Evolutionary conservation across 2,329 filamentous ascomycete genomes (phyloP).

Genomic region (Neurospora sp.): DNA sequence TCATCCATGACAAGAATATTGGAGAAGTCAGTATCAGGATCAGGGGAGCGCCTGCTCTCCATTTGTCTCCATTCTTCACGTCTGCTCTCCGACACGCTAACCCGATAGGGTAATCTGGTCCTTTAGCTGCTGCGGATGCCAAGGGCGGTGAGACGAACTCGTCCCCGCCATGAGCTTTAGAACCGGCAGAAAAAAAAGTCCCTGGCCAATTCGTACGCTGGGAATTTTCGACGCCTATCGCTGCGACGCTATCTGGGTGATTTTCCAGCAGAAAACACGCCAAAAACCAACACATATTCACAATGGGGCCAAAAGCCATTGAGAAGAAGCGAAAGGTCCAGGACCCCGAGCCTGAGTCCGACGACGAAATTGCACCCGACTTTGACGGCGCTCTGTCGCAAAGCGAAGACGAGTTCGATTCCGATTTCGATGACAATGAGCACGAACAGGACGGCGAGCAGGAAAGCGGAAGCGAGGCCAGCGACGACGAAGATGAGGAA

Average conservation of each 20-base stretch:
- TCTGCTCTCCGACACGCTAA: background rate
- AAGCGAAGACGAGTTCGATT: constrained; percentile 47
- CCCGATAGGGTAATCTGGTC: background rate
- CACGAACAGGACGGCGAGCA: constrained; percentile 36
- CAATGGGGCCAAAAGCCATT: constrained; percentile 31
- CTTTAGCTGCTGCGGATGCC: background rate
- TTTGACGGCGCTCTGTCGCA: constrained; percentile 48
- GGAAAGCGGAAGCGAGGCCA: constrained; percentile 21
- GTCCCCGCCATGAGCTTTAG: constrained; percentile 14
- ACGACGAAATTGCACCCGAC: constrained; percentile 48
- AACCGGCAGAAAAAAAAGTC: constrained; percentile 17
- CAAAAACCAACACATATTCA: constrained; percentile 4
- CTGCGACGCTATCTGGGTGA: background rate
- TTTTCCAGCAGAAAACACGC: constrained; percentile 1
- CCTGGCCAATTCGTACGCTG: constrained; percentile 4
- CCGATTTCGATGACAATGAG: constrained; percentile 31
- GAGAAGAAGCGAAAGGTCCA: constrained; percentile 57
- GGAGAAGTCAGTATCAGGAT: background rate
- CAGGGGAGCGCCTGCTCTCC: background rate
- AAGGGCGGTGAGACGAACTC: constrained; percentile 12
- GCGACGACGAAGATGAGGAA: constrained; percentile 28
- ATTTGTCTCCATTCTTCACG: background rate
- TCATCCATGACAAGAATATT: background rate
- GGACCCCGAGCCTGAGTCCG: constrained; percentile 45
- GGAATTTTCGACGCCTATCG: constrained; percentile 10